Percentiles rank a stretch among this genome's conserved stretches.
Evolutionary conservation across 495 filamentous ascomycete genomes (phyloP).

Genomic region (Immersiella caudata): DNA sequence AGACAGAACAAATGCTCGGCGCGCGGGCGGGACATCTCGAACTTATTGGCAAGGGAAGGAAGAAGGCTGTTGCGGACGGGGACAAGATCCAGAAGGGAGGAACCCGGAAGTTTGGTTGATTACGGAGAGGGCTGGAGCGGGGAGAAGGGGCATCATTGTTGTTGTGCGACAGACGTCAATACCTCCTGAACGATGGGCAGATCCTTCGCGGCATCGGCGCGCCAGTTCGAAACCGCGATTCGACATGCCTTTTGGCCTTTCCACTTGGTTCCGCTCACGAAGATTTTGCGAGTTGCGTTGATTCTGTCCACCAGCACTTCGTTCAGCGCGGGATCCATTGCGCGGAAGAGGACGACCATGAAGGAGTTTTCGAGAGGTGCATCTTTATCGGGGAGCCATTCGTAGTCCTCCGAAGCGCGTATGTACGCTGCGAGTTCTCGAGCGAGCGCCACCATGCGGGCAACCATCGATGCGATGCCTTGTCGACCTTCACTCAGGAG

Average conservation of each 20-base stretch:
- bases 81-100: constrained; percentile 43
- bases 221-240: constrained; percentile 86
- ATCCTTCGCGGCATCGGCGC: constrained; percentile 61
- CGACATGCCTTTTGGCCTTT: constrained; percentile 69
- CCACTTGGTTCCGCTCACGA: constrained; percentile 83
- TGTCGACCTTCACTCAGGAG: constrained; percentile 72
- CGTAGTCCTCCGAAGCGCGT: constrained; percentile 58
- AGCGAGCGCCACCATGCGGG: constrained; percentile 70
- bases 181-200: constrained; percentile 53
- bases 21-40: constrained; percentile 53
- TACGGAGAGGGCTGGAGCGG: neutral
- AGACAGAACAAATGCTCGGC: constrained; percentile 52
- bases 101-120: constrained; percentile 54
- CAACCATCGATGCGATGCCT: constrained; percentile 72
- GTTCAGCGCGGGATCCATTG: constrained; percentile 70
- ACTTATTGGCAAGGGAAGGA: constrained; percentile 52
- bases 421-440: constrained; percentile 67
- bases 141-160: neutral
- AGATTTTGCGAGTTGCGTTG: constrained; percentile 74
- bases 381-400: constrained; percentile 60
- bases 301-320: constrained; percentile 65
- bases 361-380: constrained; percentile 52
- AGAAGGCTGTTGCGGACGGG: constrained; percentile 33
- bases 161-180: constrained; percentile 38
- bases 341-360: constrained; percentile 80